These are phyloP conservation scores for Colletotrichum sp. DNA, from an alignment of 2,329 filamentous ascomycete species.

Conservation along the genomic window DNA sequence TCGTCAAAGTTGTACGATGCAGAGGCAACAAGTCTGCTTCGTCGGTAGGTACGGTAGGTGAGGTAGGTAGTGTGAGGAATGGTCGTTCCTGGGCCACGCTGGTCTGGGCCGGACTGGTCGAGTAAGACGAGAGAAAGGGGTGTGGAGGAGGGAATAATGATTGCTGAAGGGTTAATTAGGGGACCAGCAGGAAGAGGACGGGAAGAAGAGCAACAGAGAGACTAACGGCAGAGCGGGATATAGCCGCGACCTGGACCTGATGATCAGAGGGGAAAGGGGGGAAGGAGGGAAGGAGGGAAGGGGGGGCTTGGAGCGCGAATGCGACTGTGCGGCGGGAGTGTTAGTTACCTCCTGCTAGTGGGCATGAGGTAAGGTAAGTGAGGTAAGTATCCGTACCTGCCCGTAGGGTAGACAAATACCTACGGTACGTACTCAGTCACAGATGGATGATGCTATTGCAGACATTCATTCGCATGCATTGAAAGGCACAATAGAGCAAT, in stretches of 20 bases:
- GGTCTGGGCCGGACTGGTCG: not conserved
- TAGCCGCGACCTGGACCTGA: not conserved
- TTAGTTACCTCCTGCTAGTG: not conserved
- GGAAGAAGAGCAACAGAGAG: not conserved
- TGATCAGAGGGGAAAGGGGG: not conserved
- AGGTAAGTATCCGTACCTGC: not conserved
- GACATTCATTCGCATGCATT: not conserved
- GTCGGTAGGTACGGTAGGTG: not conserved
- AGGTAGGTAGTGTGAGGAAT: not conserved
- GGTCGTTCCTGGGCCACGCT: not conserved
- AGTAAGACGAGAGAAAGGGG: constrained; percentile 6
- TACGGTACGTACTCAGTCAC: too few species aligned
- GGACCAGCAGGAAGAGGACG: not conserved
- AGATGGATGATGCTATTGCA: not conserved
- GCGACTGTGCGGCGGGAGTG: not conserved
- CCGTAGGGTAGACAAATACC: not conserved
- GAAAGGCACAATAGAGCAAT: not conserved
- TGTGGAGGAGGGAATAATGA: not conserved
- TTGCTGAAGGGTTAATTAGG: not conserved
- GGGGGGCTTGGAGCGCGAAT: not conserved
- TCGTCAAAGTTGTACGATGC: not conserved
- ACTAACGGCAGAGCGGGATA: not conserved
- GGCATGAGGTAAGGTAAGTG: not conserved
- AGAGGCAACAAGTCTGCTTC: not conserved
- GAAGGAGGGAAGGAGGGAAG: not conserved